These are phyloP conservation scores for Lentinus tigrinus DNA, from an alignment of 768 basidiomycete genomes.

Conservation along the genomic window DNA sequence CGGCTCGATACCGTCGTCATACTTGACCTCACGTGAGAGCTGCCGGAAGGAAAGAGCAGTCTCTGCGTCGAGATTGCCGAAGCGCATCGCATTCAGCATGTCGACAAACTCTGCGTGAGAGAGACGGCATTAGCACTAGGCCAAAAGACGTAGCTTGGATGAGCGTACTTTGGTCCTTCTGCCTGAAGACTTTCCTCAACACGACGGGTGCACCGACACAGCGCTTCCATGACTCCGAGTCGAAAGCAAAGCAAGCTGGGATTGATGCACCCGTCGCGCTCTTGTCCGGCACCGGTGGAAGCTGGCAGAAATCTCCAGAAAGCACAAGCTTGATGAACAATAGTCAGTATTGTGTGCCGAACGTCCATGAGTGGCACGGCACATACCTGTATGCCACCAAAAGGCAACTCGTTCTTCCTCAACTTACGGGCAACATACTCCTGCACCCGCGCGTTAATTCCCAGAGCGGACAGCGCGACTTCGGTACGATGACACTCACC, in stretches of 20 bases:
- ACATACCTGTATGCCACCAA: conserved; percentile 82
- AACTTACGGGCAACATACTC: conserved; percentile 62
- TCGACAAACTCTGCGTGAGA: conserved; percentile 64
- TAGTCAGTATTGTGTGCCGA: neutral
- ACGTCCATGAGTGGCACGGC: neutral
- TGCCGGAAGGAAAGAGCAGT: conserved; percentile 49
- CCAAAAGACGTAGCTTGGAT: neutral
- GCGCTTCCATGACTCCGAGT: conserved; percentile 68
- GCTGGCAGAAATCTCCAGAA: conserved; percentile 89
- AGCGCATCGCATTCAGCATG: conserved; percentile 87
- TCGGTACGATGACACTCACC: conserved; percentile 41
- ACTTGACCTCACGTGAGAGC: conserved; percentile 57
- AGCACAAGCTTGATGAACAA: conserved; percentile 58
- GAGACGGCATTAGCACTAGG: neutral
- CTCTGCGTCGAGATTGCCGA: conserved; percentile 54
- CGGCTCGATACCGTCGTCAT: conserved; percentile 74
- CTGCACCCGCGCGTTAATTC: conserved; percentile 31
- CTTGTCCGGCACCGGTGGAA: conserved; percentile 73
- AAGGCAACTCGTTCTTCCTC: conserved; percentile 54
- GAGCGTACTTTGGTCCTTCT: conserved; percentile 70
- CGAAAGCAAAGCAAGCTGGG: conserved; percentile 72
- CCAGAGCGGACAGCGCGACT: conserved; percentile 14
- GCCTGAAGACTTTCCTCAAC: conserved; percentile 80
- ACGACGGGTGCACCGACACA: conserved; percentile 58
- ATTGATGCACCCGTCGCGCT: conserved; percentile 42